Evolutionary conservation across 1,284 basidiomycete species (phyloP).

Genomic region (Melampsora larici-populina): DNA sequence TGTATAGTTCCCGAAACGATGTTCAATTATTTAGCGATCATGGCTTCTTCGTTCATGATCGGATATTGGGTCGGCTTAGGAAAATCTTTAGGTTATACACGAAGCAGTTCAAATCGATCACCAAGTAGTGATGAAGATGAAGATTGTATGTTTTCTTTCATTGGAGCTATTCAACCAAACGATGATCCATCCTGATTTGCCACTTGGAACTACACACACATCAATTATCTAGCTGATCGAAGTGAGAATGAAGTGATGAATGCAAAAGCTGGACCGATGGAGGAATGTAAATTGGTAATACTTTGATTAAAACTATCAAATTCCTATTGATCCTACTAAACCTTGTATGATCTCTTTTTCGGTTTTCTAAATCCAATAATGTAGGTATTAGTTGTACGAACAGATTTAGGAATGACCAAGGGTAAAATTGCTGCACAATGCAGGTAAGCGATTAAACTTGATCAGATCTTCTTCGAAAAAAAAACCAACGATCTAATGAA

Average conservation of each 20-base stretch:
- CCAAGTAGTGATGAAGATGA: slow-evolving; percentile 28
- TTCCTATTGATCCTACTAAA: neutral
- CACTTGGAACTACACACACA: too few relatives aligned
- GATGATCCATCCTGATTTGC: neutral
- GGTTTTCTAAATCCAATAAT: neutral
- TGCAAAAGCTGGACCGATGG: slow-evolving; percentile 10
- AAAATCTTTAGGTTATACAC: slow-evolving; percentile 39
- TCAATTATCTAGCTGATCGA: slow-evolving; percentile 1
- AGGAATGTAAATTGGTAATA: slow-evolving; percentile 39
- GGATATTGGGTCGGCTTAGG: slow-evolving; percentile 42
- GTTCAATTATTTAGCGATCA: slow-evolving; percentile 41
- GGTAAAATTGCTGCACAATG: slow-evolving; percentile 44
- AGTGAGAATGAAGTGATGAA: slow-evolving; percentile 23
- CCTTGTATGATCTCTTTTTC: neutral
- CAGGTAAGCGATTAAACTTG: slow-evolving; percentile 4
- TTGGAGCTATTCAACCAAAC: neutral
- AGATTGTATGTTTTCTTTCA: neutral
- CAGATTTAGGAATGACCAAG: slow-evolving; percentile 42
- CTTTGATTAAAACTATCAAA: neutral
- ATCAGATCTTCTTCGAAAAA: neutral
- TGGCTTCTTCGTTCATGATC: slow-evolving; percentile 38
- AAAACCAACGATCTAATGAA: neutral
- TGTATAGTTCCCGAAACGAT: slow-evolving; percentile 27
- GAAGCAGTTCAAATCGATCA: slow-evolving; percentile 2
- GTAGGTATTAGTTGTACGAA: slow-evolving; percentile 39